A percentile compares a stretch with the other conserved stretches of the same genome.
phyloP scores from a whole-genome alignment of 768 basidiomycete genomes.

The Phaeolepiota aurea region DNA sequence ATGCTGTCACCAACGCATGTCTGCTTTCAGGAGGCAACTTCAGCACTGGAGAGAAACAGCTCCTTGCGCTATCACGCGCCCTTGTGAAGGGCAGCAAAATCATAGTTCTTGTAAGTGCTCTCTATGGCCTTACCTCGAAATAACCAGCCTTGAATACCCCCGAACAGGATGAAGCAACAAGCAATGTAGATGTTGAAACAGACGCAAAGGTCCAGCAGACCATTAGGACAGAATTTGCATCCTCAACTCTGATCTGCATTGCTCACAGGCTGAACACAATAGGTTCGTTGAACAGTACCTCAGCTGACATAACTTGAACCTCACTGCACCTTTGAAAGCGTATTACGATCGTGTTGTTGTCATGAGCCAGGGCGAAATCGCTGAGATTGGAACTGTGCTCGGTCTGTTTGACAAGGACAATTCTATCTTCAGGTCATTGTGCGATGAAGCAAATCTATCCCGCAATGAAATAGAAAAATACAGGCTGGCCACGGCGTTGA shows the following conservation, averaged over 20 bases:
- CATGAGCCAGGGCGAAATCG: constrained; percentile 61
- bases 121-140: not conserved
- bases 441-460: constrained; percentile 53
- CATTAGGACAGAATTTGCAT: constrained; percentile 51
- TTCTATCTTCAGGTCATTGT: constrained; percentile 65
- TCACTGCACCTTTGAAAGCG: constrained; percentile 20
- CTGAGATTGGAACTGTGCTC: constrained; percentile 69
- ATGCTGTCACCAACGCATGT: not conserved
- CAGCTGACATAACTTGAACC: not conserved
- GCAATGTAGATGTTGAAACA: constrained; percentile 54
- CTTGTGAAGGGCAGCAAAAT: constrained; percentile 54
- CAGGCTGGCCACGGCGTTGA: too few species aligned
- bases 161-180: constrained; percentile 57
- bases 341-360: constrained; percentile 70
- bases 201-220: constrained; percentile 57
- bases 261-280: constrained; percentile 56
- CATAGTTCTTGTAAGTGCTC: constrained; percentile 38
- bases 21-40: constrained; percentile 43
- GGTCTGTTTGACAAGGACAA: constrained; percentile 50
- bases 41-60: constrained; percentile 59
- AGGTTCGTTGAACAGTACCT: constrained; percentile 17
- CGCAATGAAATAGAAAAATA: constrained; percentile 49
- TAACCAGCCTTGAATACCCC: not conserved
- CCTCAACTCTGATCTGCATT: constrained; percentile 47
- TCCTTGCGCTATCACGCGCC: constrained; percentile 53